These are phyloP conservation scores for peach (Prunus persica) DNA, from an alignment of 306 rosid species.

Conservation along the genomic window DNA sequence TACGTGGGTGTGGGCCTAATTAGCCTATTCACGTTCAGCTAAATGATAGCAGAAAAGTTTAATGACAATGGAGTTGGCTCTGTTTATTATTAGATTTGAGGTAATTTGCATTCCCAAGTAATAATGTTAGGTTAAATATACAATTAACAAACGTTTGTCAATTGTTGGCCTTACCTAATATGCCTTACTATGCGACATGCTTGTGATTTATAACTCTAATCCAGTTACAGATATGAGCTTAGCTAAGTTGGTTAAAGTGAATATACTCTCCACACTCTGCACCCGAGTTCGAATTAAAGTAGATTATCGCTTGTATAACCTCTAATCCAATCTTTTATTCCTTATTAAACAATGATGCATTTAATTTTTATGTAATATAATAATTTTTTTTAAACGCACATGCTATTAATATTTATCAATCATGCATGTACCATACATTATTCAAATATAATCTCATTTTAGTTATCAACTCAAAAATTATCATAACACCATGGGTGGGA, in stretches of 20 bases:
- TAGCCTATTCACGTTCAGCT: neutral
- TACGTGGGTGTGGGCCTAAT: slow-evolving; percentile 11
- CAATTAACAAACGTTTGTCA: neutral
- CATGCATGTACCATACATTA: too few species aligned
- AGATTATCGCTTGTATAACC: neutral
- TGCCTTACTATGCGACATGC: neutral
- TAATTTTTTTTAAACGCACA: neutral
- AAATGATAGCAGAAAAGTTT: neutral
- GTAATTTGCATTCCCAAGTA: slow-evolving; percentile 3
- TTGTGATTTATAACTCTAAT: neutral
- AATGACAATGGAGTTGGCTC: neutral
- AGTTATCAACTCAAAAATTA: too few species aligned
- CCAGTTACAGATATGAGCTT: too few species aligned
- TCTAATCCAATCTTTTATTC: neutral
- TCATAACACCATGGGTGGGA: too few species aligned
- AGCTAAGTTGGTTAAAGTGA: too few species aligned
- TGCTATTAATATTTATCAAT: neutral
- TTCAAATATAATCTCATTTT: too few species aligned
- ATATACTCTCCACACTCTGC: too few species aligned
- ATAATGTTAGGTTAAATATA: neutral
- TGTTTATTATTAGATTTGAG: neutral
- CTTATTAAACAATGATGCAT: neutral
- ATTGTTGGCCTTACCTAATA: neutral
- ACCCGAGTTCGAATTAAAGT: too few species aligned
- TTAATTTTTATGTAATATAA: neutral